A percentile compares a stretch with the other conserved stretches of the same genome.
Conservation (phyloP, 306 rosid species). For the Rosa persica region DNA sequence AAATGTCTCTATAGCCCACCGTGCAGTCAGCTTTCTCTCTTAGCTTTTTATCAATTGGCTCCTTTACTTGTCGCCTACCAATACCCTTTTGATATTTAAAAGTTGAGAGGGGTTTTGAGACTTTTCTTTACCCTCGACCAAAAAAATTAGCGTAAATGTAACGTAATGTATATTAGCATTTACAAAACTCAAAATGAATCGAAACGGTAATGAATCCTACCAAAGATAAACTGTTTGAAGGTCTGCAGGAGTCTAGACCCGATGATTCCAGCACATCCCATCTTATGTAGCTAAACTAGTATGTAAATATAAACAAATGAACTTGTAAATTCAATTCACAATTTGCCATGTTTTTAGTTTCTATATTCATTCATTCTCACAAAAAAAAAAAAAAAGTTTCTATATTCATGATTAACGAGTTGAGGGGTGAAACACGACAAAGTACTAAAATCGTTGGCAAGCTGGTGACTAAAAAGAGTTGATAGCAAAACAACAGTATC, state of each 20-base stretch:
- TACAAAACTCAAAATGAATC: too few relatives aligned
- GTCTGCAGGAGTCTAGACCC: too few relatives aligned
- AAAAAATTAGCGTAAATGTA: not conserved
- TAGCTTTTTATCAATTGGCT: conserved; percentile 14
- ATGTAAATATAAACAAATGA: too few relatives aligned
- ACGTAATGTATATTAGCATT: not conserved
- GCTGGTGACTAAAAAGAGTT: not conserved
- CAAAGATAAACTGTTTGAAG: too few relatives aligned
- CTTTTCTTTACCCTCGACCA: not conserved
- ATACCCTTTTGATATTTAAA: not conserved
- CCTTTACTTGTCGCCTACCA: conserved; percentile 43
- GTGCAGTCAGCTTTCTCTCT: not conserved
- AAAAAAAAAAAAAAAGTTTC: too few relatives aligned
- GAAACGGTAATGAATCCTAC: too few relatives aligned
- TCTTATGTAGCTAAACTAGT: too few relatives aligned
- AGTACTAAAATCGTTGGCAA: not conserved
- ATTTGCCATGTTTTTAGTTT: too few relatives aligned
- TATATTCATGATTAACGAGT: not conserved
- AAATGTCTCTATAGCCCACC: not conserved
- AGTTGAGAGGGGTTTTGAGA: not conserved
- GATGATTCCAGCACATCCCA: too few relatives aligned
- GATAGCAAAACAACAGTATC: not conserved
- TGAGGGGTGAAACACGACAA: not conserved
- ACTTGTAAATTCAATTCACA: too few relatives aligned
- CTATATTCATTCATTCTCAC: too few relatives aligned